Percentiles rank a stretch among this genome's conserved stretches.
These are phyloP conservation scores for Tulasnella sp. DNA, from an alignment of 768 basidiomycete genomes.

Conservation along the genomic window DNA sequence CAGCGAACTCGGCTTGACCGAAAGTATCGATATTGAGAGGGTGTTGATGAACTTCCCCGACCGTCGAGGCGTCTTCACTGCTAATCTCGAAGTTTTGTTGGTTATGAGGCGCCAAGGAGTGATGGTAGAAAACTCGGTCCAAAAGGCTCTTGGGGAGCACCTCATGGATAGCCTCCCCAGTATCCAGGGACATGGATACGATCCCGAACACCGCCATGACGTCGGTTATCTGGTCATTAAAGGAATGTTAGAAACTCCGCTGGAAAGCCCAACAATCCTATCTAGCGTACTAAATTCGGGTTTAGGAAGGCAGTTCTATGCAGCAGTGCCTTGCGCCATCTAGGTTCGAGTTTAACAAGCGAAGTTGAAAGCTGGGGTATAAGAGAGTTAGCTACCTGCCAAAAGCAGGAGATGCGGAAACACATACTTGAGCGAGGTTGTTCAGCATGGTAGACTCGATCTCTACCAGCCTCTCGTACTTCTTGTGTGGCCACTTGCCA, in stretches of 20 bases:
- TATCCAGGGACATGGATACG: conserved; percentile 35
- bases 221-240: conserved; percentile 28
- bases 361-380: conserved; percentile 28
- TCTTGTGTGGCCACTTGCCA: conserved; percentile 41
- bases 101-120: conserved; percentile 15
- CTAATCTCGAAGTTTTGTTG: background rate
- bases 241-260: background rate
- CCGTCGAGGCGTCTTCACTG: background rate
- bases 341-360: conserved; percentile 32
- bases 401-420: background rate
- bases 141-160: conserved; percentile 33
- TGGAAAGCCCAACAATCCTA: background rate
- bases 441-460: conserved; percentile 33
- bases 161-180: conserved; percentile 34
- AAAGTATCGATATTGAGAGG: conserved; percentile 17
- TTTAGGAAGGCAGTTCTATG: conserved; percentile 40
- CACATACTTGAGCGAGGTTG: conserved; percentile 25
- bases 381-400: background rate
- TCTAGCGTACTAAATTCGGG: conserved; percentile 38
- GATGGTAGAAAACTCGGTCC: conserved; percentile 38
- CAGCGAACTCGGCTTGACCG: conserved; percentile 27
- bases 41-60: conserved; percentile 12
- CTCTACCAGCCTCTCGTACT: conserved; percentile 34
- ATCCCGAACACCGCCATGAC: conserved; percentile 35
- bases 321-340: conserved; percentile 32